Evolutionary conservation across 2,329 filamentous ascomycete species (phyloP), one percentile per base, ranked within the genome.

Genomic region (Cladosporium austrohemisphaericum): DNA sequence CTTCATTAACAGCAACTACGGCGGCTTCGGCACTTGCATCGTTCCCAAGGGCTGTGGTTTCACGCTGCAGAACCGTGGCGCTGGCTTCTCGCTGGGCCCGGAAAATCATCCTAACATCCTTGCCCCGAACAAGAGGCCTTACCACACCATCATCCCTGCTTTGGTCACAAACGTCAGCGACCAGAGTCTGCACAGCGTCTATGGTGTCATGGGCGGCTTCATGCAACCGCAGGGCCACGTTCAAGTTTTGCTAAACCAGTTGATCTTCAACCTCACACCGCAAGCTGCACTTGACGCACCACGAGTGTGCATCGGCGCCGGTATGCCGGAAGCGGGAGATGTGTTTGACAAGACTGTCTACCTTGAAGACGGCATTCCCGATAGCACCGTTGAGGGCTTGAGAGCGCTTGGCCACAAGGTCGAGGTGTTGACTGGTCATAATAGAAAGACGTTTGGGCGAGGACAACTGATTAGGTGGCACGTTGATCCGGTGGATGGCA

Each of bases 171-270:
- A 93, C 58, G 66, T 80, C 14, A 71, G 73, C 4, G 89, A 94
- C 59, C 80, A 81, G 20, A 84, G 79, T 41, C 71, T 97, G 50
- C 88, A 95, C 67, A 86, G 82, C 3, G 86, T 95, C 0, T 96
- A 92, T 61, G 93, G 93, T 46, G 92, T 97, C 52, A 97, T 97
- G 93, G 93, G 93, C 45, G 92, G 90, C 2, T 97, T 94, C 70
- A 97, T 97, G 87, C 93, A 98, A 71, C 93, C 93, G 0, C 93
- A 97, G 69, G 93, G 92, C 18, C 93, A 97, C 53, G 84, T 97
- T 0, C 93, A 97, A 68, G 90, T 95, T 0, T 71, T 98, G 8
- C 75, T 97, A 2, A 95, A 94, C 57, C 91, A 95, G 79, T 70
- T 95, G 0, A 81, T 90, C 0, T 95, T 91, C 59, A 82, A 83